Conservation (phyloP, 2,329 filamentous ascomycete species). For the Tolypocladium tropicale region DNA sequence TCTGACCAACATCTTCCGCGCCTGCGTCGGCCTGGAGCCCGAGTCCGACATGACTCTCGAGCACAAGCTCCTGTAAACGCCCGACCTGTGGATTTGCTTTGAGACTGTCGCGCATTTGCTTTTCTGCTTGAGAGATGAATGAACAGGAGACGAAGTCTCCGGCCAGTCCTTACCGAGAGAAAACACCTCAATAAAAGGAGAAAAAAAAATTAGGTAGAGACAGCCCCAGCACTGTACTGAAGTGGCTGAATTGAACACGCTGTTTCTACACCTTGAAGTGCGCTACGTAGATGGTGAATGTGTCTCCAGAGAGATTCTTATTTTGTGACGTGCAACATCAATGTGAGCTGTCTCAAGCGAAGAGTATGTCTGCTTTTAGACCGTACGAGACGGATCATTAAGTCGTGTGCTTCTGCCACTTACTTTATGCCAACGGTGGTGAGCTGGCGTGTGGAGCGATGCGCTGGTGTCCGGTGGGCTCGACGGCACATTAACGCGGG, state of each 20-base stretch:
- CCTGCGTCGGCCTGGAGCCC: conserved; percentile 90
- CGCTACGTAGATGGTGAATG: background rate
- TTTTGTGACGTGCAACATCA: background rate
- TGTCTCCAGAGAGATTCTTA: background rate
- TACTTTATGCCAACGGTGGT: background rate
- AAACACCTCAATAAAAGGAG: conserved; percentile 1
- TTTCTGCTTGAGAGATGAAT: background rate
- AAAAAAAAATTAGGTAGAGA: conserved; percentile 10
- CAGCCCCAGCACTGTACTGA: conserved; percentile 4
- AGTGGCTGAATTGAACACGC: background rate
- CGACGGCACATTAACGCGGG: background rate
- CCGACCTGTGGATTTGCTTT: background rate
- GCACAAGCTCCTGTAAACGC: conserved; percentile 79
- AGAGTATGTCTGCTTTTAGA: too few relatives aligned
- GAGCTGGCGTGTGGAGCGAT: background rate
- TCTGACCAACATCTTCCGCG: conserved; percentile 96
- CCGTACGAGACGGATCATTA: too few relatives aligned
- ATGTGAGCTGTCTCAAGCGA: background rate
- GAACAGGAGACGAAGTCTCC: conserved; percentile 1
- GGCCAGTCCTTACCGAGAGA: conserved; percentile 7
- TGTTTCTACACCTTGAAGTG: background rate
- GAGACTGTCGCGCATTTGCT: background rate
- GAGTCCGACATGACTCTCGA: conserved; percentile 99
- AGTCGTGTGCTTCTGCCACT: too few relatives aligned
- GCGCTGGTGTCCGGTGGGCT: background rate